Conservation (phyloP, 768 basidiomycete species). For the Suillus ampliporus region DNA sequence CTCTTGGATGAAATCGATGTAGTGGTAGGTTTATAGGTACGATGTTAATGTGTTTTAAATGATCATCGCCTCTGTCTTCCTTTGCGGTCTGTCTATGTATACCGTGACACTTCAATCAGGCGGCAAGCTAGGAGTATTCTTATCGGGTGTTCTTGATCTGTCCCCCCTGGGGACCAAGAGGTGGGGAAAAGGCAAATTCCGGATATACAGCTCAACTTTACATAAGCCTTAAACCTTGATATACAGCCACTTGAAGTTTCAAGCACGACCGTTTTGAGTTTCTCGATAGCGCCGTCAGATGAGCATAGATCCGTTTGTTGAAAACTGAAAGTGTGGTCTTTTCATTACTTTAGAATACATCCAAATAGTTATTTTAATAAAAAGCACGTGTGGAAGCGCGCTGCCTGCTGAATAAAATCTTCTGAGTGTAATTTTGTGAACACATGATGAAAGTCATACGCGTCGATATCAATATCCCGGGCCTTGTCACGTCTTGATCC, state of each 20-base stretch:
- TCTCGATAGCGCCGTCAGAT: background rate
- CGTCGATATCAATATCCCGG: background rate
- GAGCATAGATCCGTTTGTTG: background rate
- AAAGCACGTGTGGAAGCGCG: background rate
- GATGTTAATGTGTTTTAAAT: too few species aligned
- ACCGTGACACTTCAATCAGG: too few species aligned
- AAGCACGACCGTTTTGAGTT: background rate
- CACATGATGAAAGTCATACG: background rate
- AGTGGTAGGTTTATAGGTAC: background rate
- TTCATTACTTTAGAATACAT: background rate
- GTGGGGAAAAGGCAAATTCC: background rate
- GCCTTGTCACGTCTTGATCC: too few species aligned
- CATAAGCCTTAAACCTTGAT: background rate
- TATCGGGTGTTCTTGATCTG: too few species aligned
- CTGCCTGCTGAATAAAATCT: background rate
- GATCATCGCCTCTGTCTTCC: too few species aligned
- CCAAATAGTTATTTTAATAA: background rate
- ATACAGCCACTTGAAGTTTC: background rate
- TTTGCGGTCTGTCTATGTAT: too few species aligned
- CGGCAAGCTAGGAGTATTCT: too few species aligned
- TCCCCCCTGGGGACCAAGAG: background rate
- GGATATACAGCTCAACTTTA: background rate
- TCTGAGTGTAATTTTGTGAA: background rate
- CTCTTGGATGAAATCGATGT: background rate
- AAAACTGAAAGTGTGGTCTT: background rate